Base-by-base conservation (phyloP, 2,329 filamentous ascomycete species). In the Ascochyta fabae region DNA sequence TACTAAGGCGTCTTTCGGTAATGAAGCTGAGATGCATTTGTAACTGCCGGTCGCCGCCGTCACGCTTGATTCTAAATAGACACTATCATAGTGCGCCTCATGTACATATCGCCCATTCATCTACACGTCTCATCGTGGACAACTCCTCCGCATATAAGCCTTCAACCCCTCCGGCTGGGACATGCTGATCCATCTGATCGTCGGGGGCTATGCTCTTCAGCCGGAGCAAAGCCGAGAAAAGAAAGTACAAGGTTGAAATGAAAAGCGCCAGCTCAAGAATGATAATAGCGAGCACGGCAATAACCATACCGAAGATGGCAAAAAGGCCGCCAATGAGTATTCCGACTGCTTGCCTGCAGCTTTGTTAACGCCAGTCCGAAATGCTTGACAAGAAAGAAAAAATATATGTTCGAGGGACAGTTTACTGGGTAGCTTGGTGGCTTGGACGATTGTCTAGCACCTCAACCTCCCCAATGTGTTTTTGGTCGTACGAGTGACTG, bases 381-480 rank as follows among this genome's bases (percentile, higher is more conserved):
- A 58, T 54, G 50, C 48, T 39, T 19, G 42, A 36, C 35, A 26
- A 38, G 24, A 38, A 23, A 48, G 36, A 40, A 27, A 41, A 26
- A 23, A 19, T 19, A 33, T 3, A 34, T 48, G 4, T 26, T 22
- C 8, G 34, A 36, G 6, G 24, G 8, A 48, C 29, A 9, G 13
- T 40, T 62, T 67, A 75, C 58, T 73, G 72, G 5, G 70, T 72
- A 54, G 67, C 55, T 47, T 73, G 67, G n/a, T 71, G 68, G 23
- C 48, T 58, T n/a, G 67, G 39, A 41, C 41, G 48, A 23, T 42
- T 56, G 48, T 70, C 65, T 16, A 70, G 50, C 64, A 72, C 62
- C 45, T 58, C 68, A 8, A 75, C 61, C 39, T 75, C 68, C 10
- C 68, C 70, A 38, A 73, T 65, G 38, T 74, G 71, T 48, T 76